Base-by-base conservation (phyloP, 192 early-diverging fungal genomes). In the Backusella circina region DNA sequence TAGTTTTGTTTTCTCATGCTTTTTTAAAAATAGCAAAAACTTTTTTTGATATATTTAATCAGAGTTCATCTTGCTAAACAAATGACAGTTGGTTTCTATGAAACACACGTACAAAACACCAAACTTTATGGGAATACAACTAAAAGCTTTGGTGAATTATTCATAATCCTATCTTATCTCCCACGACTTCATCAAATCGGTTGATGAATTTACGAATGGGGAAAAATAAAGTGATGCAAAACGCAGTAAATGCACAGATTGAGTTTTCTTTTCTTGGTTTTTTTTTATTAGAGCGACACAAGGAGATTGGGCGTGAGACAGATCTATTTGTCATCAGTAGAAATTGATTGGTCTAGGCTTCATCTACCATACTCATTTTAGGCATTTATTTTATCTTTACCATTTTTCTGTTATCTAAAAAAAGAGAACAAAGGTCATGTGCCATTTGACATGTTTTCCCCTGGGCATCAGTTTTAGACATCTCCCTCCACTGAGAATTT, bases 271-370 rank as follows among this genome's bases (percentile, higher is more conserved):
- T 61, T 61, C 7, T 61, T 61, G 23, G 26, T 61, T 28, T 61
- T 61, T 61, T 26, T 26, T 61, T 61, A 61, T 61, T 61, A 28
- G 21, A 61, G 54, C 54, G 54, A 61, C 54, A 61, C 54, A 61
- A 61, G 54, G 26, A 61, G 54, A 61, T 61, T 61, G 54, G 54
- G 54, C 54, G 54, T 61, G 54, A 61, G 54, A 61, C 54, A 61
- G 23, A 61, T 28, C 3, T 26, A 61, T 61, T 61, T 61, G 54
- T 61, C 54, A 61, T 61, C 54, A 61, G 54, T 61, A 28, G 9
- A 61, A 12, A 61, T 28, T 61, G 54, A 61, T 61, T 61, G 54
- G 54, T 28, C 54, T 61, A 8, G 12, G 9, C 23, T 61, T 61
- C 54, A 61, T 61, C 54, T 61, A 28, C 21, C 54, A 61, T 61